Base-by-base conservation (phyloP, 2,329 filamentous ascomycete genomes). In the Hypoxylon sp. region DNA sequence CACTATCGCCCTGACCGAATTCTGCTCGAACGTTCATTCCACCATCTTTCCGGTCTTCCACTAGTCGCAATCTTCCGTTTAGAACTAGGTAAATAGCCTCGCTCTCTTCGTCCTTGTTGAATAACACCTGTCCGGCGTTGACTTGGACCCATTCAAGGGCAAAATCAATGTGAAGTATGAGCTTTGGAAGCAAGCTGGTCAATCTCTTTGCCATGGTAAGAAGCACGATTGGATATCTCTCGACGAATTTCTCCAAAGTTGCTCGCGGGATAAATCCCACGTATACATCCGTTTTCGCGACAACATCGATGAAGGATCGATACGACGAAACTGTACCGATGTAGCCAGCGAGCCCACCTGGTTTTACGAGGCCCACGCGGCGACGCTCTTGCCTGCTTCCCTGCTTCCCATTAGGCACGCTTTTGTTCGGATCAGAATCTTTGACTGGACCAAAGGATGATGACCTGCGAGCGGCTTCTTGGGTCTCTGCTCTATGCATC, bases 131-230 rank as follows among this genome's bases (percentile, higher is more conserved):
- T 0, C 94, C 92, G 3, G 94, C 91, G 71, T 91, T 91, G 55
- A 99, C 91, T 67, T 99, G 95, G 2, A 97, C 87, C 94, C 95
- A 99, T 75, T 99, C 95, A 12, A 99, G 78, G 3, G 94, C 94
- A 73, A 99, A 99, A 71, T 99, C 94, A 58, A 99, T 97, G 66
- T 99, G 94, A 11, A 97, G 78, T 55, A 99, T 92, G 43, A 99
- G 76, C 9, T 90, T 86, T 0, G 95, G 94, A 3, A 99, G 76
- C 4, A 99, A 82, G 55, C 86, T 92, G 0, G 95, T 97, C 51
- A 99, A 76, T 36, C 94, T 81, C 73, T 99, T 99, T 0, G 94
- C 94, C 87, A 99, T 92, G 0, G 95, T 99, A 34, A 99, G 77
- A 7, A 99, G 76, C 3, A 97, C 89, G 29, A 96, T 90, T 0